These are phyloP conservation scores for Magnolia sinica DNA, from an alignment of 164 flowering plant species.

Conservation along the genomic window DNA sequence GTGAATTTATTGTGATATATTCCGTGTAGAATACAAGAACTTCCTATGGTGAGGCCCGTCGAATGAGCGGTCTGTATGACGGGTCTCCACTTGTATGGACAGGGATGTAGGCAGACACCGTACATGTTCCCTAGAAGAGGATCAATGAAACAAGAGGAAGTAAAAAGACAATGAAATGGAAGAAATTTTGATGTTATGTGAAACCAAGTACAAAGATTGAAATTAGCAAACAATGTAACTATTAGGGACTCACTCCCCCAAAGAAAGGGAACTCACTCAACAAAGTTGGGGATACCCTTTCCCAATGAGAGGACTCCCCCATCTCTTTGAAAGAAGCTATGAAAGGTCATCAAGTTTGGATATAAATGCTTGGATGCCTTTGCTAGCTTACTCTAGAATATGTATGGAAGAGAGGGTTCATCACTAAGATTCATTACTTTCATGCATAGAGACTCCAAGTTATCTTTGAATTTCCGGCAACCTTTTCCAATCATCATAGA, in stretches of 20 bases:
- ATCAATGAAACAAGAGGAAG: neutral
- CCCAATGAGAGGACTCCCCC: neutral
- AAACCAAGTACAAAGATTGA: neutral
- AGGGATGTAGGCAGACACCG: neutral
- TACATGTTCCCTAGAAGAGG: neutral
- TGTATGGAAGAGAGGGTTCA: neutral
- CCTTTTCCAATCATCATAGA: neutral
- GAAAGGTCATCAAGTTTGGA: neutral
- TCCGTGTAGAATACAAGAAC: neutral
- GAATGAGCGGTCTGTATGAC: neutral
- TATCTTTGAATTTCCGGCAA: neutral
- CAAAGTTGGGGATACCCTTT: neutral
- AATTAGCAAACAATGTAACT: neutral
- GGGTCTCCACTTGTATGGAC: neutral
- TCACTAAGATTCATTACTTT: neutral
- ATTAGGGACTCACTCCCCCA: neutral
- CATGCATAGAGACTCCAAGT: neutral
- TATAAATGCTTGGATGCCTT: neutral
- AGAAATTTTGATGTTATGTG: neutral
- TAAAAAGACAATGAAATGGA: neutral
- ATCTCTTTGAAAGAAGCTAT: neutral
- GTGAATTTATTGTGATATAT: neutral
- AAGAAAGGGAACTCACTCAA: neutral
- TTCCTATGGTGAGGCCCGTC: neutral
- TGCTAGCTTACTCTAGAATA: too few species aligned